Evolutionary conservation across 495 filamentous ascomycete species (phyloP).

Genomic region (Sphaerosporella brunnea): DNA sequence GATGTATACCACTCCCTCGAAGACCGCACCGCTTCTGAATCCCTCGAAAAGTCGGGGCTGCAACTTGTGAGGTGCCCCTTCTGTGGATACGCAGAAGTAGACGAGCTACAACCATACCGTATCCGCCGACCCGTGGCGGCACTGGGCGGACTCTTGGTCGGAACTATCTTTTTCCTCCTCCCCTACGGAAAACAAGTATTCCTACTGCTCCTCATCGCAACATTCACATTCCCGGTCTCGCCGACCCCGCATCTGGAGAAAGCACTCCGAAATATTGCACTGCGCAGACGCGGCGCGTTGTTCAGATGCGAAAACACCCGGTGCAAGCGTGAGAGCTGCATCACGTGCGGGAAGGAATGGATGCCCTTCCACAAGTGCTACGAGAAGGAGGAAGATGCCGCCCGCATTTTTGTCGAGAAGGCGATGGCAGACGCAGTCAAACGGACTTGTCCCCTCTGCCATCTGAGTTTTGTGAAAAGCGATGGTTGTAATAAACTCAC

Average conservation of each 20-base stretch:
- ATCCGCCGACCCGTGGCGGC: conserved; percentile 28
- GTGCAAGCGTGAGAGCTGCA: conserved; percentile 56
- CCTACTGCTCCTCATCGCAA: conserved; percentile 19
- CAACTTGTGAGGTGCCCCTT: conserved; percentile 77
- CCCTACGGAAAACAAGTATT: not conserved
- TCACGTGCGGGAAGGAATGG: conserved; percentile 52
- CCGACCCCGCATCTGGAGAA: not conserved
- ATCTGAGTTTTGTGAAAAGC: conserved; percentile 76
- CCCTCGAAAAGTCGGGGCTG: conserved; percentile 48
- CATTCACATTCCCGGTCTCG: not conserved
- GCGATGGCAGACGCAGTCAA: conserved; percentile 88
- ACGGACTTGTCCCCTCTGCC: conserved; percentile 80
- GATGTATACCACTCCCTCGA: conserved; percentile 57
- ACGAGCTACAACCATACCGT: conserved; percentile 49
- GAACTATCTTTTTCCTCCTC: conserved; percentile 1
- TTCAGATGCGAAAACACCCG: conserved; percentile 53
- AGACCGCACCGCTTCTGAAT: conserved; percentile 54
- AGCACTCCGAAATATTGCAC: not conserved
- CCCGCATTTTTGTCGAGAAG: conserved; percentile 73
- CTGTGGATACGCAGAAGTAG: conserved; percentile 75
- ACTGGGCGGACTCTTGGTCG: conserved; percentile 13
- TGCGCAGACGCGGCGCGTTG: conserved; percentile 18
- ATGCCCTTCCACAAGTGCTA: conserved; percentile 50
- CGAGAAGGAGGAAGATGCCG: conserved; percentile 44
- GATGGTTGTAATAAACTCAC: conserved; percentile 91